phyloP scores from a whole-genome alignment of 2,329 filamentous ascomycete genomes.

The Pseudogymnoascus sp. region DNA sequence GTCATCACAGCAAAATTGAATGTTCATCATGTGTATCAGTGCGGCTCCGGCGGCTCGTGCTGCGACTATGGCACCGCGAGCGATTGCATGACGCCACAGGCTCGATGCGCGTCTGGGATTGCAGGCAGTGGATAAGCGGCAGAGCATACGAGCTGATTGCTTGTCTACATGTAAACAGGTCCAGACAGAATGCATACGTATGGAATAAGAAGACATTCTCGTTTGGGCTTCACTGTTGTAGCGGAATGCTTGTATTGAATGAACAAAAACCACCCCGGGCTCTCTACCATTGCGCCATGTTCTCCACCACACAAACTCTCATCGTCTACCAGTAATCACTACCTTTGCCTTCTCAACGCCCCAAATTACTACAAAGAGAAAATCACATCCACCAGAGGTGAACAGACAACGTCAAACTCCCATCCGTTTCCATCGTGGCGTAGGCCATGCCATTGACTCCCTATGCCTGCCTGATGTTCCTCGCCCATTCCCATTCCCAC shows the following conservation, averaged over 20 bases:
- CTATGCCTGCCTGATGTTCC: not conserved
- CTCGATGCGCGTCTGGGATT: not conserved
- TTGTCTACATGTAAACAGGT: not conserved
- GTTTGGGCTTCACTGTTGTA: not conserved
- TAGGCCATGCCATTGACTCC: not conserved
- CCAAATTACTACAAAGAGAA: not conserved
- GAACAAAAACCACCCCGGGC: not conserved
- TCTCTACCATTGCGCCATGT: not conserved
- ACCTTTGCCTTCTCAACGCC: not conserved
- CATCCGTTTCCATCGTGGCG: not conserved
- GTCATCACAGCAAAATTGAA: not conserved
- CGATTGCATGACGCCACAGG: not conserved
- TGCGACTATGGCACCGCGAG: not conserved
- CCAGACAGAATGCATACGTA: not conserved
- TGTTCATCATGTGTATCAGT: not conserved
- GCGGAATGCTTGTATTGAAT: not conserved
- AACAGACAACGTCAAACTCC: not conserved
- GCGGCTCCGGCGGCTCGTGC: not conserved
- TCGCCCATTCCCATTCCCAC: constrained; percentile 3
- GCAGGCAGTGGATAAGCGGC: not conserved
- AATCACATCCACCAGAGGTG: not conserved
- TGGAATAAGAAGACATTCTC: not conserved
- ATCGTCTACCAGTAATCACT: not conserved
- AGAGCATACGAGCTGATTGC: not conserved
- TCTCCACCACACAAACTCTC: not conserved